Conservation (phyloP, 768 basidiomycete genomes). For the Podaxis mareebaensis region DNA sequence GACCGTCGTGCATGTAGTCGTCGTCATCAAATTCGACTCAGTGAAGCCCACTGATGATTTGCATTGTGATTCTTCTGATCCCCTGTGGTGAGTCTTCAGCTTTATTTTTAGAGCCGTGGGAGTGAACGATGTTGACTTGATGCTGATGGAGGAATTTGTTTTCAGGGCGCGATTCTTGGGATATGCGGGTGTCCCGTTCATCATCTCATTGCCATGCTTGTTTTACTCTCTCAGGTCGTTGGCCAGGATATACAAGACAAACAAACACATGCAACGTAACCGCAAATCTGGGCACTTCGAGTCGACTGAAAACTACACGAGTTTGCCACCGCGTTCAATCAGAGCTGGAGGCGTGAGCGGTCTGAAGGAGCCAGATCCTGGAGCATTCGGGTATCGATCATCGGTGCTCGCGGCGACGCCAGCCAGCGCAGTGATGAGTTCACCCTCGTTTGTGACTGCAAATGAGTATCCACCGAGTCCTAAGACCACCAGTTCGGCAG, state of each 20-base stretch:
- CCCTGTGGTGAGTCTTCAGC: conserved; percentile 49
- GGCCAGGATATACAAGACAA: conserved; percentile 33
- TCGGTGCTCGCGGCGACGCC: conserved; percentile 1
- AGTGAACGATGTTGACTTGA: background rate
- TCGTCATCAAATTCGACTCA: conserved; percentile 45
- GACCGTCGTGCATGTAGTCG: conserved; percentile 40
- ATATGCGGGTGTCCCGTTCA: conserved; percentile 58
- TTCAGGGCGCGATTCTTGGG: conserved; percentile 63
- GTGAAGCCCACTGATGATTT: conserved; percentile 50
- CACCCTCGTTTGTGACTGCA: conserved; percentile 12
- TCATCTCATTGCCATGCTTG: conserved; percentile 53
- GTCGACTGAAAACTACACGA: conserved; percentile 5
- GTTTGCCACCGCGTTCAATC: conserved; percentile 4
- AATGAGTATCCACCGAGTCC: conserved; percentile 14
- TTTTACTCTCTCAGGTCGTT: conserved; percentile 48
- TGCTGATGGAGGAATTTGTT: background rate
- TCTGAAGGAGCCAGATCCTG: background rate
- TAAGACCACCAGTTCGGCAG: background rate
- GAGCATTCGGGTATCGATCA: background rate
- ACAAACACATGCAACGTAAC: conserved; percentile 38
- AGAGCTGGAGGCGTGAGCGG: conserved; percentile 3
- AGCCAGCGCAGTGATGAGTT: background rate
- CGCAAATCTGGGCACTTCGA: conserved; percentile 20
- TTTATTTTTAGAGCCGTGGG: background rate
- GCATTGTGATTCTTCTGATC: conserved; percentile 59